phyloP scores from a whole-genome alignment of 345 rosid genomes.

The Stellera chamaejasme region DNA sequence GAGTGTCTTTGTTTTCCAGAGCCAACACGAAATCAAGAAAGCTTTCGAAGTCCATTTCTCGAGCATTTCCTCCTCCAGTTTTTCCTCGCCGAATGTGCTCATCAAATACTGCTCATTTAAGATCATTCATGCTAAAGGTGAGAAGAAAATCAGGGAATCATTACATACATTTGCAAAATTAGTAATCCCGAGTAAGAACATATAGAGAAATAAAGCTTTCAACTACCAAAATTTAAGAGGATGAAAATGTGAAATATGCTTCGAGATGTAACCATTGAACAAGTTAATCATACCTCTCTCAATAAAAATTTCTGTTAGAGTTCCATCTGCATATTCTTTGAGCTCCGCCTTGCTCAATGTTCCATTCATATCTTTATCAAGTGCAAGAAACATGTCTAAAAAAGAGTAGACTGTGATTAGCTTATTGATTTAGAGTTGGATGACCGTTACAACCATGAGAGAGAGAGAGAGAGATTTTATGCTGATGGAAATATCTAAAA shows the following conservation, averaged over 20 bases:
- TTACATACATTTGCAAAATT: background rate
- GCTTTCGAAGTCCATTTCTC: conserved; percentile 97
- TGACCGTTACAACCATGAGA: too few relatives aligned
- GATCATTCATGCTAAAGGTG: conserved; percentile 11
- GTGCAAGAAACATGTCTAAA: conserved; percentile 92
- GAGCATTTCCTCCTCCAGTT: conserved; percentile 46
- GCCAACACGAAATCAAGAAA: conserved; percentile 96
- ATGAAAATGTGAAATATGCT: background rate
- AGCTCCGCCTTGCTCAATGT: conserved; percentile 95
- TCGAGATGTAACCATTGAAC: background rate
- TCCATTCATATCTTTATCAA: conserved; percentile 91
- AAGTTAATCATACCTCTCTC: conserved; percentile 63
- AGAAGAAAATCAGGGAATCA: conserved; percentile 5
- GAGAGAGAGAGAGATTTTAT: too few relatives aligned
- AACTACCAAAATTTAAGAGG: too few relatives aligned
- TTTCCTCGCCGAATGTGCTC: conserved; percentile 91
- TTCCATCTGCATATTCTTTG: conserved; percentile 92
- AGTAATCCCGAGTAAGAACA: background rate
- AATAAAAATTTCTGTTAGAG: conserved; percentile 84
- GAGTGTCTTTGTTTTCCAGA: conserved; percentile 93
- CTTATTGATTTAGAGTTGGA: too few relatives aligned
- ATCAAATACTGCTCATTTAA: conserved; percentile 55
- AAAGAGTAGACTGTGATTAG: conserved; percentile 10
- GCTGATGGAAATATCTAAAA: too few relatives aligned
- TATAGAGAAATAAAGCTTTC: too few relatives aligned